A percentile compares a stretch with the other conserved stretches of the same genome.
Evolutionary conservation across 2,329 filamentous ascomycete genomes (phyloP).

Genomic region (Stachybotrys chartarum): DNA sequence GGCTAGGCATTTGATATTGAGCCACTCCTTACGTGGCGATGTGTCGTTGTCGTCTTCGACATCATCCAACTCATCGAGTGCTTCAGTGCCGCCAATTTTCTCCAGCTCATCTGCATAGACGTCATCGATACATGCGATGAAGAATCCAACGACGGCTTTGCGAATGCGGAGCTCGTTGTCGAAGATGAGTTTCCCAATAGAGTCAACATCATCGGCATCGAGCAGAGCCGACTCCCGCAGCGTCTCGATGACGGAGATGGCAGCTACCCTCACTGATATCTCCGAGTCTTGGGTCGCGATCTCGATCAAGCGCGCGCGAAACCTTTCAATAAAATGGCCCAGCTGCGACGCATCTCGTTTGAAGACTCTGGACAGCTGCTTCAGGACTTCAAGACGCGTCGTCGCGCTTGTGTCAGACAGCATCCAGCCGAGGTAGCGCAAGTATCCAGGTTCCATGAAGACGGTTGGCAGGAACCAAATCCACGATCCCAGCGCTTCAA

Average conservation of each 20-base stretch:
- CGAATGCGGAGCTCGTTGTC: constrained; percentile 79
- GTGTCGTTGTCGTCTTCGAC: constrained; percentile 70
- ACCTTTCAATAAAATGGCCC: constrained; percentile 88
- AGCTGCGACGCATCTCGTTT: constrained; percentile 75
- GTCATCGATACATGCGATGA: constrained; percentile 79
- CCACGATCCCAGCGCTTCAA: constrained; percentile 82
- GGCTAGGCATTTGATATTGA: constrained; percentile 84
- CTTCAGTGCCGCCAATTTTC: constrained; percentile 74
- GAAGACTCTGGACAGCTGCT: constrained; percentile 74
- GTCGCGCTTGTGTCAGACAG: constrained; percentile 71
- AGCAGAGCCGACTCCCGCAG: constrained; percentile 79
- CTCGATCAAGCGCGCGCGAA: constrained; percentile 79
- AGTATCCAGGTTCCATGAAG: constrained; percentile 84
- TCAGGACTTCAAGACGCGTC: constrained; percentile 79
- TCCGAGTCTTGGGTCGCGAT: constrained; percentile 87
- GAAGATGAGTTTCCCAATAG: constrained; percentile 80
- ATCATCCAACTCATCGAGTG: constrained; percentile 66
- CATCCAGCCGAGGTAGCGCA: constrained; percentile 94
- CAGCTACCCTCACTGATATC: constrained; percentile 67
- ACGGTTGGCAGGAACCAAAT: constrained; percentile 76
- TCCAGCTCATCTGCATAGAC: constrained; percentile 73
- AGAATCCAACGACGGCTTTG: constrained; percentile 85
- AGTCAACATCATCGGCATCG: constrained; percentile 86
- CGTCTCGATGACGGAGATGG: constrained; percentile 74
- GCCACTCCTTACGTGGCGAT: constrained; percentile 73